Evolutionary conservation across 768 basidiomycete species (phyloP), one percentile per base, ranked within the genome.

Genomic region (Suillus placidus): DNA sequence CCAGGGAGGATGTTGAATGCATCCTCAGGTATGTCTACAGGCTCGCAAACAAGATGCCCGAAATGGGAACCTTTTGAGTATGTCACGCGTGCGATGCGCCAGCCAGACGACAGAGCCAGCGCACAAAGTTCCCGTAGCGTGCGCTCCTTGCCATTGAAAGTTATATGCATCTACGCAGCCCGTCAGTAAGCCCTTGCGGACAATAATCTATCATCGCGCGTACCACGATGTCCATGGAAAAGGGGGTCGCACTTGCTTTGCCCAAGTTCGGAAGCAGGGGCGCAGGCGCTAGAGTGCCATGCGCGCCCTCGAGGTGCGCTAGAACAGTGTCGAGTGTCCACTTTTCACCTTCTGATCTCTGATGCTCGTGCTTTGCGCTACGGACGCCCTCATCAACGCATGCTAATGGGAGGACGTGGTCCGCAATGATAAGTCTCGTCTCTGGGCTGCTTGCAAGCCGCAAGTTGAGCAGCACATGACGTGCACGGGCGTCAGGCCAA

Each of bases 261-360:
- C 92, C 92, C 7, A 91, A 75, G 71, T 93, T 93, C 7, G 90
- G 80, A 37, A 92, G 79, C n/a, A 93, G 75, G 42, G 90, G 89
- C 23, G 83, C 81, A 4, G 85, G 83, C 0, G 83, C 87, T 5
- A 89, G 79, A 51, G 80, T 79, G 60, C 78, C 81, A 66, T 86
- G 83, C 0, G 84, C 85, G 12, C 86, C 86, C 54, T 85, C 83
- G 1, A 87, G 74, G 12, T 73, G 81, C 34, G 81, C 79, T 26
- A 82, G 72, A 14, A 76, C 70, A 12, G 70, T 68, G 6, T 64
- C 63, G 18, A 77, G 68, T 3, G 70, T 74, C 75, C 77, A 79
- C 7, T 35, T 61, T 32, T 71, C 42, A 23, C 66, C 68, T 38
- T 65, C 67, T 35, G 65, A 67, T 37, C 47, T 65, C 16, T 34